Base-by-base conservation (phyloP, 768 basidiomycete genomes). In the Russula sp. region DNA sequence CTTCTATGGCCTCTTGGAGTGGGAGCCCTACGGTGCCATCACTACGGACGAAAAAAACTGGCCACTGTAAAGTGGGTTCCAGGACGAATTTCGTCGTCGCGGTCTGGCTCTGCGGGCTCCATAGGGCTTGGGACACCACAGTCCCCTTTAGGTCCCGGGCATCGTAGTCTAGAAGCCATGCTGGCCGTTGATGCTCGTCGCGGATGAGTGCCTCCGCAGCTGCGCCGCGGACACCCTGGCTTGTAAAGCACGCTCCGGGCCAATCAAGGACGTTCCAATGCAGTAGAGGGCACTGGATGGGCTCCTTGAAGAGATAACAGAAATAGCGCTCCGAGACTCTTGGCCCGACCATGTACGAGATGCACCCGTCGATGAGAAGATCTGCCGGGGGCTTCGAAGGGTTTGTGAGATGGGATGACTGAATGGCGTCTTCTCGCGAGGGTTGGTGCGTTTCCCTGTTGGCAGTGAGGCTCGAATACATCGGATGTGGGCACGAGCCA, bases 241-340 rank as follows among this genome's bases (percentile, higher is more conserved):
- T 56, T 4, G 55, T 56, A n/a, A 56, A 56, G n/a, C 55, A 56
- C 6, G 42, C 55, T 11, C 55, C 55, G 32, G 55, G 55, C 55
- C 55, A 45, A 13, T 16, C n/a, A n/a, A 31, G 42, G 55, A 56
- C 42, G 6, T 56, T 18, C 55, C 55, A 56, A n/a, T 42, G 34
- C 14, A 56, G 31, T 18, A 34, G 42, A 45, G 55, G 34, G 18
- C 18, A 5, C 9, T n/a, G 55, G 42, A 56, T 35, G 6, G 9
- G 31, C 11, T 13, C 55, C 42, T 56, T 56, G 42, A 56, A n/a
- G 2, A 56, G n/a, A 10, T 45, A 6, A n/a, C 42, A 13, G 20
- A 56, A 56, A n/a, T 56, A 56, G 10, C 11, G 10, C 44, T 45
- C 42, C 18, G 42, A 9, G n/a, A 10, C 31, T 31, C 20, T 6